A percentile compares a stretch with the other conserved stretches of the same genome.
These are phyloP conservation scores for Vitis hybrid DNA, from an alignment of 177 flowering plant species.

Conservation along the genomic window DNA sequence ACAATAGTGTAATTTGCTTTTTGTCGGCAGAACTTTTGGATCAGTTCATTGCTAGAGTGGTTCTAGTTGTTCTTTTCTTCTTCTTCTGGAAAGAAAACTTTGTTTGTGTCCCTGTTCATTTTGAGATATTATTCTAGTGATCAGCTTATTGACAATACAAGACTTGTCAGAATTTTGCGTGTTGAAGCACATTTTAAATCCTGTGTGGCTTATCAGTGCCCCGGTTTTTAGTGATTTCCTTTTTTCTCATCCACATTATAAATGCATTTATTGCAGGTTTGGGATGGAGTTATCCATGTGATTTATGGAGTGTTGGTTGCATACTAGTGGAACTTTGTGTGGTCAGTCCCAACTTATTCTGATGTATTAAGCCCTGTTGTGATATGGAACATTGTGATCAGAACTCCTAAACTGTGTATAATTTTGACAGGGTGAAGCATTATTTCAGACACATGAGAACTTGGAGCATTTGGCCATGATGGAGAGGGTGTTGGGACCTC, in stretches of 20 bases:
- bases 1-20: no score
- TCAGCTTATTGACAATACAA: no score
- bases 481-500: conserved; percentile 86
- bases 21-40: no score
- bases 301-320: conserved; percentile 94
- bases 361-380: background rate
- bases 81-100: no score
- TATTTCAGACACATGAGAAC: conserved; percentile 90
- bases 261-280: conserved; percentile 51
- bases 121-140: no score
- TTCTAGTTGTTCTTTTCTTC: no score
- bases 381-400: background rate
- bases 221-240: no score
- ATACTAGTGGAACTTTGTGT: conserved; percentile 83
- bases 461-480: conserved; percentile 94
- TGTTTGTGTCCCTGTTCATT: no score
- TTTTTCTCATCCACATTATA: background rate
- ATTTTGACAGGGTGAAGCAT: conserved; percentile 66
- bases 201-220: no score
- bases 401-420: conserved; percentile 5
- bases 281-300: conserved; percentile 93
- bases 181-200: background rate
- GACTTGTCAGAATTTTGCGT: background rate
- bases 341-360: conserved; percentile 42
- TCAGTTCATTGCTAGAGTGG: no score